Evolutionary conservation across 441 rosid species (phyloP), one percentile per base, ranked within the genome.

Genomic region (Mallotus japonicus): DNA sequence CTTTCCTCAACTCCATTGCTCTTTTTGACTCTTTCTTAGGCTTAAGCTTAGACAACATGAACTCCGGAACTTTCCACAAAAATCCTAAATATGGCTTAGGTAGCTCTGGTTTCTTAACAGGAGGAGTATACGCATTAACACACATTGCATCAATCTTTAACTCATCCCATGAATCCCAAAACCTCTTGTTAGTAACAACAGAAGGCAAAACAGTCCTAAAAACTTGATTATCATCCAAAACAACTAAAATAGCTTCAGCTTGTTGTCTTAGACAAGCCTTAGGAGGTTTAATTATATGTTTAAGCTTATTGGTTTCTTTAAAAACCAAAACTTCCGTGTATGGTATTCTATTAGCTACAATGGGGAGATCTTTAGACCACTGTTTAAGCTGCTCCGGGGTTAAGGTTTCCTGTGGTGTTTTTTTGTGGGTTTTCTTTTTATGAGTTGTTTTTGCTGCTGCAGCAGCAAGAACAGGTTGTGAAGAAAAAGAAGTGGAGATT

Each of bases 101-200:
- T 64, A 89, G 65, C 68, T 88, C 91, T 0, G 93, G 92, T 78
- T 68, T 93, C 88, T 88, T 92, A 74, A 92, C 78, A 3, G 96
- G 96, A 81, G 98, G 98, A 0, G 84, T 72, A 80, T 88, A 94
- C 0, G 97, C 90, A 76, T 94, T 94, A 28, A 94, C 92, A 78
- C 93, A 92, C 6, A 80, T 66, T 56, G 86, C 61, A 77, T 89
- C 96, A 10, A 94, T 79, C 68, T 83, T 83, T 74, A 90, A 83
- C 81, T 84, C 87, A 72, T 86, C 89, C 96, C 98, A 94, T 17
- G 78, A 78, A 51, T 90, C 90, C 98, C 98, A 93, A 77, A 93
- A 93, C 85, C 84, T 87, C 77, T 73, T 75, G 73, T 89, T 88
- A 82, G 95, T 87, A 75, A 77, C 87, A 69, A 83, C 13, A 0